Conservation (phyloP, 2,329 filamentous ascomycete species). For the Ophioceras dolichostomum region DNA sequence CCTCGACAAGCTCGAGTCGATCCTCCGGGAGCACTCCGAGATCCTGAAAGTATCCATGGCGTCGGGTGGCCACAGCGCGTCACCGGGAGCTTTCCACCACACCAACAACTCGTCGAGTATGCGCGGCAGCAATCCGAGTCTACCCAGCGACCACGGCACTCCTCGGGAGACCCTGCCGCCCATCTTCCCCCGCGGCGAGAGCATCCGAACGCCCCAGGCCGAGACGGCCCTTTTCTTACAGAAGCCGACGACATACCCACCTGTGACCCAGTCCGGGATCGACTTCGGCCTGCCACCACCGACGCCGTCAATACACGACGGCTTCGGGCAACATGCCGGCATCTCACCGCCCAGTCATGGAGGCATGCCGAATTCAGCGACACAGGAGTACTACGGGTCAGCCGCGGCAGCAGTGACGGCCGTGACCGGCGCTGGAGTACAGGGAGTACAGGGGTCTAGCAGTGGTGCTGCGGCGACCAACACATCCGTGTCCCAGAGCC, state of each 20-base stretch:
- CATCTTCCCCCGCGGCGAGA: slow-evolving; percentile 35
- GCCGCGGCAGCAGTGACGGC: background rate
- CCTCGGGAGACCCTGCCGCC: slow-evolving; percentile 30
- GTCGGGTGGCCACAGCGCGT: background rate
- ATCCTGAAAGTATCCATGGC: slow-evolving; percentile 47
- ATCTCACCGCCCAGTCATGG: slow-evolving; percentile 12
- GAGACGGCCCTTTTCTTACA: slow-evolving; percentile 50
- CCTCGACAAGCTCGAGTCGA: slow-evolving; percentile 56
- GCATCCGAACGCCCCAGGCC: slow-evolving; percentile 38
- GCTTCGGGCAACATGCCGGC: slow-evolving; percentile 28
- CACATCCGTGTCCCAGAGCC: slow-evolving; percentile 37
- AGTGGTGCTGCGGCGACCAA: slow-evolving; percentile 8
- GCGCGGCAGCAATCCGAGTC: slow-evolving; percentile 35
- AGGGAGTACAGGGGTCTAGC: background rate
- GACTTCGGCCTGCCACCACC: slow-evolving; percentile 37
- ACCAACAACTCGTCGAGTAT: slow-evolving; percentile 25
- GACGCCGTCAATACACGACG: slow-evolving; percentile 34
- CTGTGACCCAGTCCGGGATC: slow-evolving; percentile 29
- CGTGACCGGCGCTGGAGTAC: too few relatives aligned
- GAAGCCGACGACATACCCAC: slow-evolving; percentile 38
- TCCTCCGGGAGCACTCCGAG: slow-evolving; percentile 52
- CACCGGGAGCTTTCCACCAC: slow-evolving; percentile 12
- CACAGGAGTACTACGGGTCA: slow-evolving; percentile 35
- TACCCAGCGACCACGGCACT: slow-evolving; percentile 43
- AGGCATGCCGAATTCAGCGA: slow-evolving; percentile 25